These are phyloP conservation scores for Leccinum brunneo-olivaceum DNA, from an alignment of 1,284 basidiomycete species.

Conservation along the genomic window DNA sequence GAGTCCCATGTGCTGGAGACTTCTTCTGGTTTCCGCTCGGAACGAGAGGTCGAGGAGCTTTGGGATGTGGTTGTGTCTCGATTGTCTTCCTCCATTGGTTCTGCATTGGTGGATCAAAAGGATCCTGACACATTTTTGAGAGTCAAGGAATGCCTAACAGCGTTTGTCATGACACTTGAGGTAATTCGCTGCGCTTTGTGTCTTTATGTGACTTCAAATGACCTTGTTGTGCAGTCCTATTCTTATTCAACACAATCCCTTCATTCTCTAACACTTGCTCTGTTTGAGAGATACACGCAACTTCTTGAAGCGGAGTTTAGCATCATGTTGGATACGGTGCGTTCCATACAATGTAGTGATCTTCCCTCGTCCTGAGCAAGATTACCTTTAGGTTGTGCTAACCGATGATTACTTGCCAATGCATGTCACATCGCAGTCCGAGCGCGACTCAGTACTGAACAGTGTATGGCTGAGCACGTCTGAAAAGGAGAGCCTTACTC, in stretches of 20 bases:
- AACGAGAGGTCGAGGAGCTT: slow-evolving; percentile 89
- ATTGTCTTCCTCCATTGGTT: slow-evolving; percentile 72
- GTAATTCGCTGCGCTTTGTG: slow-evolving; percentile 38
- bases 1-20: slow-evolving; percentile 91
- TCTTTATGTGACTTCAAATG: slow-evolving; percentile 5
- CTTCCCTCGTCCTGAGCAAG: background rate
- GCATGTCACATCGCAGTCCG: slow-evolving; percentile 68
- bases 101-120: slow-evolving; percentile 68
- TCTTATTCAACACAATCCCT: slow-evolving; percentile 81
- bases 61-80: slow-evolving; percentile 88
- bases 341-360: slow-evolving; percentile 10
- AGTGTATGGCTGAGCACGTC: slow-evolving; percentile 80
- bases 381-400: slow-evolving; percentile 60
- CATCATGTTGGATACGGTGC: slow-evolving; percentile 74
- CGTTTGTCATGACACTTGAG: slow-evolving; percentile 92
- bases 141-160: slow-evolving; percentile 80
- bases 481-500: slow-evolving; percentile 57
- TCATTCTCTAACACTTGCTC: slow-evolving; percentile 76
- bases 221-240: slow-evolving; percentile 53
- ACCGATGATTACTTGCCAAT: slow-evolving; percentile 92
- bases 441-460: slow-evolving; percentile 73
- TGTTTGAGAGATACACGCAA: slow-evolving; percentile 89
- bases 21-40: slow-evolving; percentile 79
- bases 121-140: slow-evolving; percentile 81
- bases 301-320: slow-evolving; percentile 83